A percentile compares a stretch with the other conserved stretches of the same genome.
These are phyloP conservation scores for Globisporangium emineosum DNA, from an alignment of 352 stramenopile genomes.

Conservation along the genomic window DNA sequence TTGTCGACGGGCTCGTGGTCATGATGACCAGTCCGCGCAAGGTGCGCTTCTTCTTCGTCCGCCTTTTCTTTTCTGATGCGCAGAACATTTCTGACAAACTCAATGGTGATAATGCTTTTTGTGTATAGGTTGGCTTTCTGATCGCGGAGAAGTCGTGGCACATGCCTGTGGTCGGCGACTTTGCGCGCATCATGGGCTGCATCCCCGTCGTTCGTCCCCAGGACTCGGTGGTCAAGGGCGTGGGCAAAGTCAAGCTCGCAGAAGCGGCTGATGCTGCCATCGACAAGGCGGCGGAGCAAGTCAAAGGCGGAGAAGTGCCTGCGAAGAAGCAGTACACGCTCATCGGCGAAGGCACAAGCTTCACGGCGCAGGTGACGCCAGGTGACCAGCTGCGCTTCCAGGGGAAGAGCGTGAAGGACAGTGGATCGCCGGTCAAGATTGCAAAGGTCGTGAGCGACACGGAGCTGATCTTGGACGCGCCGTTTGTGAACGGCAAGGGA, in stretches of 20 bases:
- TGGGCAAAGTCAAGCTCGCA: conserved; percentile 63
- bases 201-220: conserved; percentile 97
- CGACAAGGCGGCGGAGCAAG: conserved; percentile 22
- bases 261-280: conserved; percentile 28
- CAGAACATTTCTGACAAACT: background rate
- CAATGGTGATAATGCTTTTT: background rate
- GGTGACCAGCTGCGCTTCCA: conserved; percentile 82
- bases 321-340: conserved; percentile 42
- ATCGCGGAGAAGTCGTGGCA: conserved; percentile 98
- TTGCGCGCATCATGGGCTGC: conserved; percentile 93
- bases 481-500: conserved; percentile 35
- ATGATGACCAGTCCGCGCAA: conserved; percentile 94
- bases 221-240: conserved; percentile 78
- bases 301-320: conserved; percentile 7
- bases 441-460: conserved; percentile 83
- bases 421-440: conserved; percentile 81
- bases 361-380: conserved; percentile 67
- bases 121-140: conserved; percentile 88
- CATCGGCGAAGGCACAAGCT: conserved; percentile 64
- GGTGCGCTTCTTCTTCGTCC: conserved; percentile 22
- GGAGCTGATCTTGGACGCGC: conserved; percentile 62
- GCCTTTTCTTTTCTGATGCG: background rate
- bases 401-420: conserved; percentile 76
- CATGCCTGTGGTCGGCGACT: conserved; percentile 91
- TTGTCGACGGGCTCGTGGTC: conserved; percentile 96